phyloP scores from a whole-genome alignment of 345 rosid genomes.

The Hibiscus tridactylites region DNA sequence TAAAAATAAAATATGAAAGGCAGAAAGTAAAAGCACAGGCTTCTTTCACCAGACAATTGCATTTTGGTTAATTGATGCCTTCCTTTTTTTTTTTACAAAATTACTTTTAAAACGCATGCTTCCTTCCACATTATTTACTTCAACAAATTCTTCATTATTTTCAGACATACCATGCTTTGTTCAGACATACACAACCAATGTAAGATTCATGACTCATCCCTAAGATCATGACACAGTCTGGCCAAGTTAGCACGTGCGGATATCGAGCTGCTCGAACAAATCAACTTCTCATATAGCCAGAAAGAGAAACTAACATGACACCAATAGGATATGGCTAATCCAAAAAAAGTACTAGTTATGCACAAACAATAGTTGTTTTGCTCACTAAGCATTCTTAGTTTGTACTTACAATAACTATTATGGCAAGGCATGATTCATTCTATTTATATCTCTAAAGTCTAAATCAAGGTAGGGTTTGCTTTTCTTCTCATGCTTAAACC shows the following conservation, averaged over 20 bases:
- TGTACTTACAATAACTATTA: neutral
- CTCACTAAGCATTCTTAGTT: neutral
- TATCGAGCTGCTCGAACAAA: neutral
- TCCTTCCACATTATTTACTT: neutral
- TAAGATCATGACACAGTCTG: no score
- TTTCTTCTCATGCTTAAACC: neutral
- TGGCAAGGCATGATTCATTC: neutral
- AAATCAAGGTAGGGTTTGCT: neutral
- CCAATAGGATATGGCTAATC: no score
- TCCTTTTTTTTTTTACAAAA: neutral
- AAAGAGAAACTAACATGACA: no score
- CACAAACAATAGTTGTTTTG: no score
- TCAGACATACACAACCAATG: neutral
- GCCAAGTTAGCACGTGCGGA: no score
- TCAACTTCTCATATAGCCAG: no score
- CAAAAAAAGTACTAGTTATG: no score
- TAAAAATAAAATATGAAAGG: neutral
- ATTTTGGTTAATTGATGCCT: neutral
- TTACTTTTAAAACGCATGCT: neutral
- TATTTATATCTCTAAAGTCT: neutral
- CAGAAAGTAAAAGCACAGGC: slow-evolving; percentile 11
- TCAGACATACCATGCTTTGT: no score
- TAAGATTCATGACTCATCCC: neutral
- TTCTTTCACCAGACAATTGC: slow-evolving; percentile 9
- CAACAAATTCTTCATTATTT: no score